Percentiles rank a stretch among this genome's conserved stretches.
phyloP scores from a whole-genome alignment of 805 yeast genomes.

The Myxozyma kluyveri region DNA sequence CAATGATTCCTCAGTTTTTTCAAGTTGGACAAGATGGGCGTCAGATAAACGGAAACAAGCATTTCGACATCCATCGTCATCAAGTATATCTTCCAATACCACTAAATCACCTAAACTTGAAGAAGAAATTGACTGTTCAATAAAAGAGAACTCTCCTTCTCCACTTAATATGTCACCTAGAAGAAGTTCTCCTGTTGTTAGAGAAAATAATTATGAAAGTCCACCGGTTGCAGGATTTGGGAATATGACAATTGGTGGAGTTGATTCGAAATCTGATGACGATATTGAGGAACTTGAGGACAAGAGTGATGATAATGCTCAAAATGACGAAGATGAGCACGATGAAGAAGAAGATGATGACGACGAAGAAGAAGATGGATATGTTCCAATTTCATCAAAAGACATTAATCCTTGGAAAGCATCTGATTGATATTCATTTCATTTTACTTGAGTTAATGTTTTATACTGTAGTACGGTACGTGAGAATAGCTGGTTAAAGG shows the following conservation, averaged over 20 bases:
- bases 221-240: too few species aligned
- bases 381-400: conserved; percentile 5
- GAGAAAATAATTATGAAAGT: conserved; percentile 1
- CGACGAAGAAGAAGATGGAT: conserved; percentile 7
- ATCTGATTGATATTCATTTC: too few species aligned
- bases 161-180: too few species aligned
- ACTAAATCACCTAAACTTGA: too few species aligned
- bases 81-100: too few species aligned
- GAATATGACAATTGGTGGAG: too few species aligned
- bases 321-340: background rate
- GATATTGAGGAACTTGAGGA: background rate
- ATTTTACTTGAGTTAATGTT: too few species aligned
- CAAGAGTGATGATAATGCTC: background rate
- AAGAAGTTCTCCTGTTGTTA: background rate
- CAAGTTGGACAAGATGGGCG: conserved; percentile 28
- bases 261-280: background rate
- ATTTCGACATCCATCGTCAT: too few species aligned
- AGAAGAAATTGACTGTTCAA: too few species aligned
- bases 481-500: too few species aligned
- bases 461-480: too few species aligned
- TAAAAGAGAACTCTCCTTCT: too few species aligned
- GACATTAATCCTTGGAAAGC: conserved; percentile 23
- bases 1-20: conserved; percentile 13
- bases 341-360: conserved; percentile 22
- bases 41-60: conserved; percentile 25